Conservation (phyloP, 805 yeast genomes). For the Pichia membranifaciens region DNA sequence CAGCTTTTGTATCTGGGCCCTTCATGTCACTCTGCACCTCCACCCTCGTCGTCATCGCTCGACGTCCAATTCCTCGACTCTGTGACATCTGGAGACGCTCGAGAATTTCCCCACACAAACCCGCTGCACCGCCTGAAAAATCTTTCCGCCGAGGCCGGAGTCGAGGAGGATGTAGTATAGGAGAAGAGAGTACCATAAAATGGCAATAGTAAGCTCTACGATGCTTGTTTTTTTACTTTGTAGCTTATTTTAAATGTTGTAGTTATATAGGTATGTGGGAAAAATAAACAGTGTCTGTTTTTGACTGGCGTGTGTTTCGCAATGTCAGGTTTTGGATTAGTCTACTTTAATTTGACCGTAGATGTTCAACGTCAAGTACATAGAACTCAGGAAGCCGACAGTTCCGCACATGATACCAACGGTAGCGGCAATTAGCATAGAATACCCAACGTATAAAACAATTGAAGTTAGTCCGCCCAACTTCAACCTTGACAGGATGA, state of each 20-base stretch:
- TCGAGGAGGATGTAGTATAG: too few relatives aligned
- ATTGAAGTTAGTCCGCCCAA: constrained; percentile 72
- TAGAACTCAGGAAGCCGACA: constrained; percentile 71
- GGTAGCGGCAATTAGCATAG: constrained; percentile 59
- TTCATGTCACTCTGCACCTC: too few relatives aligned
- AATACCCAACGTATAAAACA: constrained; percentile 78
- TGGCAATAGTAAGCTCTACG: too few relatives aligned
- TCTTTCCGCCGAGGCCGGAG: not conserved
- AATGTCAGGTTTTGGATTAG: not conserved
- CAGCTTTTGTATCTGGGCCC: too few relatives aligned
- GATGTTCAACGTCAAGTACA: constrained; percentile 70
- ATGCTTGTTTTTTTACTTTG: too few relatives aligned
- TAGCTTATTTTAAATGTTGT: too few relatives aligned
- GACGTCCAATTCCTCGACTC: constrained; percentile 4
- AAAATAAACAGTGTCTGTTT: too few relatives aligned
- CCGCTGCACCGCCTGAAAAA: not conserved
- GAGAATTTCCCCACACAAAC: not conserved
- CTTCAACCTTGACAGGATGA: constrained; percentile 62
- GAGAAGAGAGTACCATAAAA: too few relatives aligned
- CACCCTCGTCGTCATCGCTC: not conserved
- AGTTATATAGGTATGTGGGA: too few relatives aligned
- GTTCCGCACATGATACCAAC: constrained; percentile 84
- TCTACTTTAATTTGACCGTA: constrained; percentile 86
- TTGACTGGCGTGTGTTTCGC: too few relatives aligned
- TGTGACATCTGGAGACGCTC: too few relatives aligned